These are phyloP conservation scores for Cyberlindnera subsufficiens DNA, from an alignment of 805 yeast genomes.

Conservation along the genomic window DNA sequence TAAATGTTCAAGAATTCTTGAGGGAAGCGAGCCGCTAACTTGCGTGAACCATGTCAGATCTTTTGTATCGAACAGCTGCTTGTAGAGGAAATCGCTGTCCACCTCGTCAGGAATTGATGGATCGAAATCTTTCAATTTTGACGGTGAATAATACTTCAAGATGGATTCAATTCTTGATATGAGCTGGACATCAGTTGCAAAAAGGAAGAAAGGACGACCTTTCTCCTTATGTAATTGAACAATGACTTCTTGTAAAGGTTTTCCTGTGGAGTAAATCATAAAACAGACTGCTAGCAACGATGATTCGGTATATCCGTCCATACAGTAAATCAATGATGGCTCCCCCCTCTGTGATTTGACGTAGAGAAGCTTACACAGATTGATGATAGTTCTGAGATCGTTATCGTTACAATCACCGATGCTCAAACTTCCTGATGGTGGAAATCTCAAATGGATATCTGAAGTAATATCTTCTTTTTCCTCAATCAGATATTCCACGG, in stretches of 20 bases:
- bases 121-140: conserved; percentile 6
- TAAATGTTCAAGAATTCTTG: conserved; percentile 74
- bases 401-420: conserved; percentile 63
- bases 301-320: conserved; percentile 91
- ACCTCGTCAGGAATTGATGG: conserved; percentile 10
- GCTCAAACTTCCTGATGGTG: conserved; percentile 80
- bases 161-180: conserved; percentile 60
- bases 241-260: conserved; percentile 58
- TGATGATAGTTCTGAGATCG: conserved; percentile 58
- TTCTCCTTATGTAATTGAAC: conserved; percentile 53
- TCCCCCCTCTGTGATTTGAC: conserved; percentile 26
- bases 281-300: conserved; percentile 70
- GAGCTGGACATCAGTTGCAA: conserved; percentile 66
- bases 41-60: conserved; percentile 24
- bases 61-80: conserved; percentile 26
- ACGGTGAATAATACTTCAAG: conserved; percentile 56
- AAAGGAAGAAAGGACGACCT: conserved; percentile 80
- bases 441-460: conserved; percentile 48
- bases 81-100: conserved; percentile 27
- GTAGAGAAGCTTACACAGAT: conserved; percentile 63
- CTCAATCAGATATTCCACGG: conserved; percentile 26
- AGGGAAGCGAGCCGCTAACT: conserved; percentile 68
- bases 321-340: conserved; percentile 59
- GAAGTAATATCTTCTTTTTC: conserved; percentile 8
- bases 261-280: conserved; percentile 60